Evolutionary conservation across 1,284 basidiomycete species (phyloP), one percentile per base, ranked within the genome.

Genomic region (Apiotrichum mycotoxinovorans): DNA sequence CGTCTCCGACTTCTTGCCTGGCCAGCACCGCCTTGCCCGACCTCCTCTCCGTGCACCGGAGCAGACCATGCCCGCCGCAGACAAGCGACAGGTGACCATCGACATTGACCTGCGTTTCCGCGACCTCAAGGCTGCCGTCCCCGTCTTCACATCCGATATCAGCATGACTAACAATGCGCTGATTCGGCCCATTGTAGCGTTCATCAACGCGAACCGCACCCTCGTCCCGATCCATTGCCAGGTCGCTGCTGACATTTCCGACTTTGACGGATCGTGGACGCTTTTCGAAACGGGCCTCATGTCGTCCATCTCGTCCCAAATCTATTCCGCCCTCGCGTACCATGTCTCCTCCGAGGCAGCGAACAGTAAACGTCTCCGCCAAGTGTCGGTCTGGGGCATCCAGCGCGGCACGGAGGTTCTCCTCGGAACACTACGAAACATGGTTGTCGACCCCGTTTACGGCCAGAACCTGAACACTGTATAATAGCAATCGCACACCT

Each of bases 81-180:
- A 57, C 22, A 49, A 51, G n/a, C 78, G 74, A 14, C 60, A 78
- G 40, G 84, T 96, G 8, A 78, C 80, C 18, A 86, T 98, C 58
- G 95, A 98, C 72, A 89, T 99, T 65, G 96, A 98, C 77, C 74
- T 99, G 65, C 81, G 96, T 54, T 97, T 99, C 78, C 84, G 94
- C 53, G 96, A 99, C 77, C 77, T 98, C 74, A 98, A 98, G 77
- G 95, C 95, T 33, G 89, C 87, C 14, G 91, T 99, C 18, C 96
- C 95, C 1, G 83, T 94, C 43, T 96, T 92, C 77, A 87, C 89
- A 30, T 82, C 81, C 45, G 89, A 94, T 66, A 73, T 99, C 56
- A 91, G 89, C 53, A 91, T 97, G 71, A 87, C 89, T 60, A 95
- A 95, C 69, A 91, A 88, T 70, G 96, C 95, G n/a, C 80, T 98